Percentiles rank a stretch among this genome's conserved stretches.
phyloP scores from a whole-genome alignment of 495 filamentous ascomycete species.

The Aspergillus cristatus region DNA sequence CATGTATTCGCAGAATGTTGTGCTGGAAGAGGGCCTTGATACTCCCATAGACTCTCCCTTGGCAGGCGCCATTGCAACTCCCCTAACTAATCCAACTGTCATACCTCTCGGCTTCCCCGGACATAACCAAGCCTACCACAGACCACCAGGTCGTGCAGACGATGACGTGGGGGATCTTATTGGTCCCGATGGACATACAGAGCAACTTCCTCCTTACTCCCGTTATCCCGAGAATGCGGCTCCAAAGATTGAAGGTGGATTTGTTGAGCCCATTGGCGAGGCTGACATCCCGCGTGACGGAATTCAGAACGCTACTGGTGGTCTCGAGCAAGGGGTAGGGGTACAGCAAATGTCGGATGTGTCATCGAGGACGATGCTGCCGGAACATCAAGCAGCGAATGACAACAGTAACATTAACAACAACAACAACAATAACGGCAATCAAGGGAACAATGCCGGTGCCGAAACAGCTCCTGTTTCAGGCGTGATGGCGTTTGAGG shows the following conservation, averaged over 20 bases:
- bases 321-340: conserved; percentile 12
- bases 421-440: not conserved
- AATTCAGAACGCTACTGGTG: too few species aligned
- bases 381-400: conserved; percentile 6
- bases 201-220: conserved; percentile 84
- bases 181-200: conserved; percentile 83
- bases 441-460: conserved; percentile 4
- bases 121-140: conserved; percentile 52
- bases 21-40: conserved; percentile 39
- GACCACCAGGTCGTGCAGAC: conserved; percentile 65
- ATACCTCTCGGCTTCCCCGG: conserved; percentile 73
- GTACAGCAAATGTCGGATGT: conserved; percentile 28
- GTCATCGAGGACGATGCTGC: conserved; percentile 30
- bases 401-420: not conserved
- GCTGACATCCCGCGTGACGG: conserved; percentile 3
- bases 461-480: conserved; percentile 11
- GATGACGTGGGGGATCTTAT: conserved; percentile 79
- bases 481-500: conserved; percentile 38
- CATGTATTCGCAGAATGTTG: conserved; percentile 73
- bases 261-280: conserved; percentile 17
- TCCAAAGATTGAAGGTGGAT: conserved; percentile 23
- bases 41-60: conserved; percentile 2
- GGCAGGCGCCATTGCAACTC: too few species aligned
- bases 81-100: conserved; percentile 9
- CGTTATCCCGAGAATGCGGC: conserved; percentile 57